Percentiles rank a stretch among this genome's conserved stretches.
Conservation (phyloP, 2,329 filamentous ascomycete genomes). For the Xylariaceae sp. region DNA sequence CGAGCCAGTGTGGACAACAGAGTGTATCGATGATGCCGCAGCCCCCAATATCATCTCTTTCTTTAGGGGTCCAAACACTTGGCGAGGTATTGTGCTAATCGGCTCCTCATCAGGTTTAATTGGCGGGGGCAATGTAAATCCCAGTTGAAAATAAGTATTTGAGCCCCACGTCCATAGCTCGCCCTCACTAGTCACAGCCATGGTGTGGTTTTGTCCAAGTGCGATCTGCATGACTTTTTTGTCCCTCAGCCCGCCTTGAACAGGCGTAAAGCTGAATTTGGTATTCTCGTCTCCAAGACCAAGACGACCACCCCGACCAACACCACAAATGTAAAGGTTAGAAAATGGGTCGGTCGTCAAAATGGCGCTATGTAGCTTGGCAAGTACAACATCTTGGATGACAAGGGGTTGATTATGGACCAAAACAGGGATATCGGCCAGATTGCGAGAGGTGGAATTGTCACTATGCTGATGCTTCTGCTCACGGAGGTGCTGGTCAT, state of each 20-base stretch:
- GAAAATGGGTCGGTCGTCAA: slow-evolving; percentile 85
- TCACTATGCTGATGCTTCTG: slow-evolving; percentile 42
- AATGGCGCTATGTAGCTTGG: slow-evolving; percentile 89
- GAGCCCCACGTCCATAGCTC: slow-evolving; percentile 95
- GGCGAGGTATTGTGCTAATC: slow-evolving; percentile 79
- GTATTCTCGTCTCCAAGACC: slow-evolving; percentile 91
- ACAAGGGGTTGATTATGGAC: slow-evolving; percentile 74
- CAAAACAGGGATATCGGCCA: slow-evolving; percentile 70
- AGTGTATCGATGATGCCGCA: slow-evolving; percentile 89
- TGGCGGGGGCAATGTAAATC: slow-evolving; percentile 75
- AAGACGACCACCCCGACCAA: slow-evolving; percentile 87
- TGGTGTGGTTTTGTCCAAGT: slow-evolving; percentile 87
- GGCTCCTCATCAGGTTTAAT: slow-evolving; percentile 78
- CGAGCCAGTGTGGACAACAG: slow-evolving; percentile 81
- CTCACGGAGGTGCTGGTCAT: slow-evolving; percentile 68
- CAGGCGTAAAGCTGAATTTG: slow-evolving; percentile 81
- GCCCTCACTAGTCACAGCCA: slow-evolving; percentile 85
- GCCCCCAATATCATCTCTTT: slow-evolving; percentile 81
- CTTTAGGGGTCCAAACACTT: slow-evolving; percentile 91
- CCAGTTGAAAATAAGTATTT: slow-evolving; percentile 84
- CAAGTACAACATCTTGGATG: slow-evolving; percentile 83
- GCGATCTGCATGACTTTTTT: slow-evolving; percentile 79
- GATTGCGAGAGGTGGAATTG: slow-evolving; percentile 39
- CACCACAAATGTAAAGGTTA: slow-evolving; percentile 91
- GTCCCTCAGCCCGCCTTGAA: slow-evolving; percentile 76